Percentiles rank a stretch among this genome's conserved stretches.
These are phyloP conservation scores for Toxicodendron radicans DNA, from an alignment of 345 rosid genomes.

Conservation along the genomic window DNA sequence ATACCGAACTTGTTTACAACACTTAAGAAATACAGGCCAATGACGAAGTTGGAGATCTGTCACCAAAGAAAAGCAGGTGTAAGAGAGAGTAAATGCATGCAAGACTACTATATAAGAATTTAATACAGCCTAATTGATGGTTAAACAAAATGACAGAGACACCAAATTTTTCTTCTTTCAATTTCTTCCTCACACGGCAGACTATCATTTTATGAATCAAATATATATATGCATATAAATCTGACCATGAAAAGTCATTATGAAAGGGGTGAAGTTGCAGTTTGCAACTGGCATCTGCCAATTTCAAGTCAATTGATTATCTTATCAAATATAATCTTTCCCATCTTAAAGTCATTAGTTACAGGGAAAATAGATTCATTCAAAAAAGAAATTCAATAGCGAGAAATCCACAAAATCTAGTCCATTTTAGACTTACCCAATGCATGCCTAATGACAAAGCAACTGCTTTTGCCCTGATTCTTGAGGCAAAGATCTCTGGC, in stretches of 20 bases:
- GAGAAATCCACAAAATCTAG: background rate
- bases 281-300: too few relatives aligned
- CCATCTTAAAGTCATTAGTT: background rate
- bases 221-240: too few relatives aligned
- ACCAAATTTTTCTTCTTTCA: conserved; percentile 1
- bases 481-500: conserved; percentile 92
- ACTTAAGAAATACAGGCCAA: conserved; percentile 90
- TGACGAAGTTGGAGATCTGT: conserved; percentile 91
- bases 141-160: background rate
- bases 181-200: background rate
- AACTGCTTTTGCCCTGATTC: conserved; percentile 98
- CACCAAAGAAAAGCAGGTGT: conserved; percentile 15
- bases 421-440: conserved; percentile 60
- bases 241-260: background rate
- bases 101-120: background rate
- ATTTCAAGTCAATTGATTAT: background rate
- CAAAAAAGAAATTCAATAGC: background rate
- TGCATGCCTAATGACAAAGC: conserved; percentile 93
- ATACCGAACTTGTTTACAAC: conserved; percentile 88
- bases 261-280: background rate
- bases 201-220: background rate
- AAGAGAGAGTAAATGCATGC: background rate
- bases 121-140: background rate
- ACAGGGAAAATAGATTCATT: background rate
- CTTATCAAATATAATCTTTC: background rate